Evolutionary conservation across 2,329 filamentous ascomycete species (phyloP).

Genomic region (Epicoccum nigrum): DNA sequence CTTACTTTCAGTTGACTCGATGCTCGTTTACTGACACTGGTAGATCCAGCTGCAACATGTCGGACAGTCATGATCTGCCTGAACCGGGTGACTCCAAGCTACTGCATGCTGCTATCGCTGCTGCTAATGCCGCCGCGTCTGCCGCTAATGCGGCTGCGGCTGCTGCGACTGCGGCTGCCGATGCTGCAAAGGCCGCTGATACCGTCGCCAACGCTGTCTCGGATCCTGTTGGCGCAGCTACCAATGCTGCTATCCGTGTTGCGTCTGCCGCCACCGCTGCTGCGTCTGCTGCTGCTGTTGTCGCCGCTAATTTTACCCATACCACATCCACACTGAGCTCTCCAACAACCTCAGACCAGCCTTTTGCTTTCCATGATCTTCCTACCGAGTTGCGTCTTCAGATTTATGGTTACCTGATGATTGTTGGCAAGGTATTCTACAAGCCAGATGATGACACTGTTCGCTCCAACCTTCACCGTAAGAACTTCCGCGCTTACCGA

Average conservation of each 20-base stretch:
- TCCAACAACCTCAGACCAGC: not conserved
- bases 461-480: not conserved
- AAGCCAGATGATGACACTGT: not conserved
- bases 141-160: no score
- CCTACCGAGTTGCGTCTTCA: not conserved
- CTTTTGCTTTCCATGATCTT: not conserved
- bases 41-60: not conserved
- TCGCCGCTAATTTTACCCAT: not conserved
- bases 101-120: no score
- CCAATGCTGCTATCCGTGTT: not conserved
- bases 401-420: not conserved
- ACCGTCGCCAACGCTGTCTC: no score
- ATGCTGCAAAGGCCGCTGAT: no score
- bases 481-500: not conserved
- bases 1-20: not conserved
- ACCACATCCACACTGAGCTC: conserved; percentile 26
- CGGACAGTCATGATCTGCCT: not conserved
- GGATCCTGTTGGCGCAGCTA: not conserved
- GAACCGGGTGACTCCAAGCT: not conserved
- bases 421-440: not conserved
- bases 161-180: no score
- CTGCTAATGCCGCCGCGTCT: no score
- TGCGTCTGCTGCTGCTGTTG: not conserved
- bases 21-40: not conserved
- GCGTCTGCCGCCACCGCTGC: not conserved